Base-by-base conservation (phyloP, 2,329 filamentous ascomycete genomes). In the Apiospora marii region DNA sequence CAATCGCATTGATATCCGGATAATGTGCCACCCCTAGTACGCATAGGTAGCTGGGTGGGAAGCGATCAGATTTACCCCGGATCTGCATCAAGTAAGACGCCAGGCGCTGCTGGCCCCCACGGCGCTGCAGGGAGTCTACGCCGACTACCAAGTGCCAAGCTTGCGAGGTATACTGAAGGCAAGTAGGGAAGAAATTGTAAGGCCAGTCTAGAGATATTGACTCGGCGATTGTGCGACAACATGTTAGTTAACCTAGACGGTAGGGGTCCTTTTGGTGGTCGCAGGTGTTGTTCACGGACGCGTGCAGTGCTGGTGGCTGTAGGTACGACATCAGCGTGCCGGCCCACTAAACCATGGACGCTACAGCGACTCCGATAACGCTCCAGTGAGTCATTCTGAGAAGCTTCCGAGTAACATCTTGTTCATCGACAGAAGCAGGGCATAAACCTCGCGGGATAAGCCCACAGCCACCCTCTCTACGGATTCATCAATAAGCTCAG, bases 321-420 rank as follows among this genome's bases (percentile, higher is more conserved):
- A 4, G 4, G 19, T 48, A 48, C 46, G 1, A n/a, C 46, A 22
- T 19, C 16, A 30, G 12, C 6, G 19, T 12, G 53, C 37, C 53
- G 53, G 12, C 51, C 53, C 48, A 53, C 43, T 34, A 58, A 37
- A 43, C 13, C 30, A 37, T 13, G 16, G 3, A 16, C 30, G 34
- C 53, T 22, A 12, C 14, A 19, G 16, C 30, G 22, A 61, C 53
- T 61, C 53, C 53, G 53, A 61, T 61, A 37, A 61, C 53, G 53
- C 53, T 61, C 53, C 3, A 19, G 30, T 61, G 53, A 61, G 53
- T 61, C 53, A 61, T 61, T 37, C 30, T 61, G 53, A 37, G 10
- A 53, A 37, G 53, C 8, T 61, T n/a, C 16, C 53, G 30, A 61
- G 53, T 61, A 61, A 37, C 13, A 37, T 22, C 16, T 6, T 61